Base-by-base conservation (phyloP, 2,329 filamentous ascomycete genomes). In the Neoscytalidium dimidiatum region DNA sequence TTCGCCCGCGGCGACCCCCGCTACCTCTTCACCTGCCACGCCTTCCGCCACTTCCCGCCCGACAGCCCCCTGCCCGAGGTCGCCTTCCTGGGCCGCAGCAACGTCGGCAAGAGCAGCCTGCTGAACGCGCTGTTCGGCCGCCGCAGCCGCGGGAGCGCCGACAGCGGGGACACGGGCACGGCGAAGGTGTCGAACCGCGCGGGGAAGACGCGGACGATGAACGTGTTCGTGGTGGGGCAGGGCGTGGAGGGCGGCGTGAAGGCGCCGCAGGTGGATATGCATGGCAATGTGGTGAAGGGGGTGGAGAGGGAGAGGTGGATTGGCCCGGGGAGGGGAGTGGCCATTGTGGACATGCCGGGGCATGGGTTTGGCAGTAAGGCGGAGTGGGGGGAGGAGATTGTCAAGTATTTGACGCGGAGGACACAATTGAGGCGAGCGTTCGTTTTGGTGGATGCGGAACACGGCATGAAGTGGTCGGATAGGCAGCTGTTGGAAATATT, bases 271-370 rank as follows among this genome's bases (percentile, higher is more conserved):
- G 49, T 19, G 21, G 57, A 56, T 48, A 53, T 49, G 65, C 57
- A 61, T 9, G 53, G 53, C 7, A 33, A 29, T 4, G 31, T 26
- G 23, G 31, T 33, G 23, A 62, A 62, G 51, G 52, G 26, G n/a
- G 67, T 43, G 67, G 67, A 52, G 51, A 17, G 35, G 29, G 82
- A 79, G 68, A 56, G 73, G 29, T 77, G 77, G 41, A 66, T 79
- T 8, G 77, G 78, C 0, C 64, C 67, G 0, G 77, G 78, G 0
- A 80, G 79, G 0, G 71, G 90, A 29, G 83, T 88, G 0, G 44
- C 38, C 14, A 81, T 92, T 35, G 80, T 92, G 21, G 89, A 92
- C 74, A 90, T 90, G 84, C 90, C 89, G 1, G 89, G 89, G 0
- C 92, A 92, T 71, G 89, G 89, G 3, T 83, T 85, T 64, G 88